phyloP scores from a whole-genome alignment of 495 filamentous ascomycete species.

The Staphylotrichum longicolle region DNA sequence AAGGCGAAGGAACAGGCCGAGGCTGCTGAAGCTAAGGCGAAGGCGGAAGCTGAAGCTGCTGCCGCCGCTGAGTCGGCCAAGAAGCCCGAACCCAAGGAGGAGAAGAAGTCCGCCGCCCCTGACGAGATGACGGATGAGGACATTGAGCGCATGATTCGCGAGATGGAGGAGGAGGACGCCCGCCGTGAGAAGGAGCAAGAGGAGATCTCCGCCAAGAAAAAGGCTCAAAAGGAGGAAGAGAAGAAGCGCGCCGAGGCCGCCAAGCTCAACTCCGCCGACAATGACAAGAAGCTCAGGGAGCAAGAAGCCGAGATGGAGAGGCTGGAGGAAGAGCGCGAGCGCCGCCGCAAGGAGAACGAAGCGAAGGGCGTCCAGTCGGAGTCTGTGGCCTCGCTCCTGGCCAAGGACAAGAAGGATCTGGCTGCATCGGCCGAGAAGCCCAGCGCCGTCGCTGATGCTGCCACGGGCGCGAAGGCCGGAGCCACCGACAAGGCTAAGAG shows the following conservation, averaged over 20 bases:
- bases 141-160: slow-evolving; percentile 46
- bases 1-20: slow-evolving; percentile 43
- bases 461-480: slow-evolving; percentile 47
- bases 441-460: slow-evolving; percentile 49
- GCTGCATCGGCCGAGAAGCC: slow-evolving; percentile 13
- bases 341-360: slow-evolving; percentile 41
- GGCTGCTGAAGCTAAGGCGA: slow-evolving; percentile 40
- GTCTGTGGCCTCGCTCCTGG: slow-evolving; percentile 39
- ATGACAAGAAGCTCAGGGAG: slow-evolving; percentile 57
- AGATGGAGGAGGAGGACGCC: slow-evolving; percentile 54
- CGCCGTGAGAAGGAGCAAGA: slow-evolving; percentile 55
- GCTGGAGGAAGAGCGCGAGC: slow-evolving; percentile 54
- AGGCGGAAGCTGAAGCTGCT: slow-evolving; percentile 40
- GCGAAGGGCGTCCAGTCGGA: slow-evolving; percentile 30
- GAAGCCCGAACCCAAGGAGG: slow-evolving; percentile 30
- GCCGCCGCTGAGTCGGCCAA: slow-evolving; percentile 28
- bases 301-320: slow-evolving; percentile 56
- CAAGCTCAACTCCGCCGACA: slow-evolving; percentile 45
- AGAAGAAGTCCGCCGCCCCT: slow-evolving; percentile 8
- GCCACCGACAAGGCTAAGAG: slow-evolving; percentile 54
- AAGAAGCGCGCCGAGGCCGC: slow-evolving; percentile 55
- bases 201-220: slow-evolving; percentile 58
- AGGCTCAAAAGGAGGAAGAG: slow-evolving; percentile 54
- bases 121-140: slow-evolving; percentile 32
- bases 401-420: slow-evolving; percentile 39